A percentile compares a stretch with the other conserved stretches of the same genome.
Conservation (phyloP, 169 alveolate genomes). For the Plasmodium knowlesi region DNA sequence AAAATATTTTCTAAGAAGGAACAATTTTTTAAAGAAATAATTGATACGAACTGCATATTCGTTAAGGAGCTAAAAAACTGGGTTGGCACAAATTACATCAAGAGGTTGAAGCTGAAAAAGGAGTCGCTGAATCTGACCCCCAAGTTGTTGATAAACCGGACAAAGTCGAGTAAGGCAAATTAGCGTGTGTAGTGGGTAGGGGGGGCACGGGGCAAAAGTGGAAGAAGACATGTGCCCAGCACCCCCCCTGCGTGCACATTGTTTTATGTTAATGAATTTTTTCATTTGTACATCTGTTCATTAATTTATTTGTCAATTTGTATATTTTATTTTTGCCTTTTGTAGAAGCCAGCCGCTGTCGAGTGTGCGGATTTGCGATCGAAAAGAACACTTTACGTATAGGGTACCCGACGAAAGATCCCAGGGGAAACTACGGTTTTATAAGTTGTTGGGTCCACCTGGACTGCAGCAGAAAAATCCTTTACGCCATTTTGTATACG, state of each 20-base stretch:
- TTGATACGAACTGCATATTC: constrained; percentile 42
- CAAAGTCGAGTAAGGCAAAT: constrained; percentile 38
- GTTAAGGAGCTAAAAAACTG: constrained; percentile 39
- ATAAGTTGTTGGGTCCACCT: constrained; percentile 77
- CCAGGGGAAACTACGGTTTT: constrained; percentile 77
- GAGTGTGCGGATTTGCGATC: constrained; percentile 72
- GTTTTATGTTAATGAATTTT: not conserved
- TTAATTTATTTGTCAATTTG: not conserved
- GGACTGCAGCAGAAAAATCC: constrained; percentile 75
- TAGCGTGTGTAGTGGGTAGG: not conserved
- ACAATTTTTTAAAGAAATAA: constrained; percentile 52
- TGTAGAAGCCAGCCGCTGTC: constrained; percentile 71
- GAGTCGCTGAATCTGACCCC: constrained; percentile 36
- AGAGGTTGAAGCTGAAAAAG: constrained; percentile 34
- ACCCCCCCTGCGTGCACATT: not conserved
- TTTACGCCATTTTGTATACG: constrained; percentile 34
- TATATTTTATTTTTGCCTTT: not conserved
- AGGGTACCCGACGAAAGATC: constrained; percentile 78
- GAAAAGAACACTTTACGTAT: constrained; percentile 58
- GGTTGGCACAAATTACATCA: constrained; percentile 50
- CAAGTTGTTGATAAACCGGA: constrained; percentile 52
- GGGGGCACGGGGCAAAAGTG: not conserved
- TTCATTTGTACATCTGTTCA: too few species aligned
- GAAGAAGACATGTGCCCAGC: not conserved
- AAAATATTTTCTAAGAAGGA: constrained; percentile 54